Conservation (phyloP, 345 rosid species). For the Populus simonii region DNA sequence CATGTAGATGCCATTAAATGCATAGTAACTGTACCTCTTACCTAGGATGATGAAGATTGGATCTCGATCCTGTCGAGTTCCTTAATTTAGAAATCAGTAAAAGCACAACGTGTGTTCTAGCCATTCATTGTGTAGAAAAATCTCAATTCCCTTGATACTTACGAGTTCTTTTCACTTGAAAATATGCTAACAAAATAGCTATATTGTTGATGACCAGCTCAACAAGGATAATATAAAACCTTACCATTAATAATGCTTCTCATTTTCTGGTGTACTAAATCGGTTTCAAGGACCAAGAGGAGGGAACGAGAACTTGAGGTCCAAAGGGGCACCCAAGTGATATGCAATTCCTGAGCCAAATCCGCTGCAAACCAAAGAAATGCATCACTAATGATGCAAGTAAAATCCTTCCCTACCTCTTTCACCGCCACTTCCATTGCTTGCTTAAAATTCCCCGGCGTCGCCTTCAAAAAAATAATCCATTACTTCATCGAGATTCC, state of each 20-base stretch:
- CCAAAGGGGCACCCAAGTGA: constrained; percentile 56
- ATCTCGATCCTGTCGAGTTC: too few relatives aligned
- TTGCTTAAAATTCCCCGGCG: constrained; percentile 31
- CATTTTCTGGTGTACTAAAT: constrained; percentile 22
- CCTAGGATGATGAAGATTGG: too few relatives aligned
- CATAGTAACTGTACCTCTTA: too few relatives aligned
- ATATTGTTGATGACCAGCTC: too few relatives aligned
- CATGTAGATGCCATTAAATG: too few relatives aligned
- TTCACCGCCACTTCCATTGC: constrained; percentile 27
- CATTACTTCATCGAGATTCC: constrained; percentile 34
- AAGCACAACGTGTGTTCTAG: too few relatives aligned
- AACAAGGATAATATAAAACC: not conserved
- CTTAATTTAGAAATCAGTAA: too few relatives aligned
- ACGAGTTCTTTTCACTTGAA: too few relatives aligned
- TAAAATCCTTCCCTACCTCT: constrained; percentile 27
- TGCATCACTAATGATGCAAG: constrained; percentile 46
- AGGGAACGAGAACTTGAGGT: constrained; percentile 43
- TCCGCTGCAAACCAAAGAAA: constrained; percentile 50
- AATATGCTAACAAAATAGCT: too few relatives aligned
- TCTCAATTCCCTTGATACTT: too few relatives aligned
- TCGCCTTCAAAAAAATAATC: constrained; percentile 31
- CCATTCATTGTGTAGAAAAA: too few relatives aligned
- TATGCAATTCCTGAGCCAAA: constrained; percentile 36
- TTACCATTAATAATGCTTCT: constrained; percentile 8
- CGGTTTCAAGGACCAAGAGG: constrained; percentile 33